phyloP scores from a whole-genome alignment of 2,329 filamentous ascomycete genomes.

The Aspergillus viridinutans region DNA sequence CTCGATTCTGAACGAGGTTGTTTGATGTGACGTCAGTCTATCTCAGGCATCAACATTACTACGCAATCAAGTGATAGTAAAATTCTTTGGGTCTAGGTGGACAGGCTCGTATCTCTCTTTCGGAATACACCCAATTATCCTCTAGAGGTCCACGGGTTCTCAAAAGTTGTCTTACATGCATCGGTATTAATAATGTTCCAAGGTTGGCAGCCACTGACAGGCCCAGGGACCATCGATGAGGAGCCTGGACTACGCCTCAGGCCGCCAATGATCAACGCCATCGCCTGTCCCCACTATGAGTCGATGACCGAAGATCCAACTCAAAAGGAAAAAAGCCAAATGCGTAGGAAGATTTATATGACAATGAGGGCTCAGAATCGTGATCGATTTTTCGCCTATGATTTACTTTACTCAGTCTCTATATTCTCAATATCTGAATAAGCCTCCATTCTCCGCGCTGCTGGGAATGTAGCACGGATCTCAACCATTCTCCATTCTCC shows the following conservation, averaged over 20 bases:
- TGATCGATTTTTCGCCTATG: background rate
- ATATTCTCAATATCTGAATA: background rate
- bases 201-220: slow-evolving; percentile 1
- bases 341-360: background rate
- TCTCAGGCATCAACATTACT: background rate
- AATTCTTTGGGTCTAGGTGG: background rate
- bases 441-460: background rate
- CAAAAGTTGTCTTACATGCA: background rate
- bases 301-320: slow-evolving; percentile 13
- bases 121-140: background rate
- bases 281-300: slow-evolving; percentile 13
- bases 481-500: background rate
- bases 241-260: background rate
- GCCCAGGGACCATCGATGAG: background rate
- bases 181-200: slow-evolving; percentile 4
- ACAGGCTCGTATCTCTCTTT: background rate
- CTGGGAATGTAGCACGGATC: slow-evolving; percentile 10
- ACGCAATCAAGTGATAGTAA: background rate
- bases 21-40: background rate
- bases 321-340: background rate
- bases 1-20: background rate
- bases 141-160: background rate
- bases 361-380: background rate
- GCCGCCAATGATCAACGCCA: slow-evolving; percentile 1
- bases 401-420: background rate